phyloP scores from a whole-genome alignment of 176 grass and related monocot species.

The Oryza coarctata region DNA sequence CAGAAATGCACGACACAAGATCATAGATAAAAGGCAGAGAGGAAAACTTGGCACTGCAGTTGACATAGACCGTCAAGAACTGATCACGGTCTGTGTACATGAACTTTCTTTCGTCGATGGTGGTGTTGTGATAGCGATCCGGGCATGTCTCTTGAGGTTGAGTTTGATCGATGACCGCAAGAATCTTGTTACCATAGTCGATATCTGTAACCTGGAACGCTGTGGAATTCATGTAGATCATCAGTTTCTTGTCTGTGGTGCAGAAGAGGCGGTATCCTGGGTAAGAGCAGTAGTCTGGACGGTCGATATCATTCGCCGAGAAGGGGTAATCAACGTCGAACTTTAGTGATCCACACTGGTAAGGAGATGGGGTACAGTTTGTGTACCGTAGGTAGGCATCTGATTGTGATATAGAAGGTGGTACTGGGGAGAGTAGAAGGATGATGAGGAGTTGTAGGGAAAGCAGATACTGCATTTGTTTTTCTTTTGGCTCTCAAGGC shows the following conservation, averaged over 20 bases:
- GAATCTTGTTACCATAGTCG: conserved; percentile 14
- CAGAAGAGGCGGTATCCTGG: conserved; percentile 28
- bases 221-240: neutral
- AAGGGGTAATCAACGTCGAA: conserved; percentile 33
- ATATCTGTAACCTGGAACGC: conserved; percentile 12
- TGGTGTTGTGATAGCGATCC: conserved; percentile 15
- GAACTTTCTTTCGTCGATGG: conserved; percentile 26
- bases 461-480: too few relatives aligned
- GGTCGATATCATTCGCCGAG: neutral
- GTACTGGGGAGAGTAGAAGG: neutral
- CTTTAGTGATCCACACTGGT: neutral
- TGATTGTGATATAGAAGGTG: neutral
- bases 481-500: too few relatives aligned
- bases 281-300: conserved; percentile 43
- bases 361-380: neutral
- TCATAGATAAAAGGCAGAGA: neutral
- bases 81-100: conserved; percentile 22
- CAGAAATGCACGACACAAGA: conserved; percentile 3
- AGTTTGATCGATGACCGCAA: conserved; percentile 21
- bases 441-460: neutral
- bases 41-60: neutral
- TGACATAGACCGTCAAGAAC: conserved; percentile 30
- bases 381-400: conserved; percentile 23
- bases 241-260: neutral
- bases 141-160: neutral